phyloP scores from a whole-genome alignment of 208 protist genomes.

The Leishmania tarentolae region DNA sequence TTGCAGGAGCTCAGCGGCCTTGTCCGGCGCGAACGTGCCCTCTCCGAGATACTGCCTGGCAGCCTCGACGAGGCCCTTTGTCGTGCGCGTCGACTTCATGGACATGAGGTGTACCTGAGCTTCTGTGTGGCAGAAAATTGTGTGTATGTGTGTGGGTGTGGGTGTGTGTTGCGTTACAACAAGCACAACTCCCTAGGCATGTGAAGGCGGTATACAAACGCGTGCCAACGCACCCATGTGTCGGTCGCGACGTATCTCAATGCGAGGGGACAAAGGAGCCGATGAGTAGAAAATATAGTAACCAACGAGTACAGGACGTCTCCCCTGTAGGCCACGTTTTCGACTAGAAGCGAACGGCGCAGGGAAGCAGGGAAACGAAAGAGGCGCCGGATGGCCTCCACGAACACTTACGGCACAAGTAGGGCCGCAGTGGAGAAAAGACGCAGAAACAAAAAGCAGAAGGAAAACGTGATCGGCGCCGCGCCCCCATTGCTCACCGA shows the following conservation, averaged over 20 bases:
- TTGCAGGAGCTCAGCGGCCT: slow-evolving; percentile 47
- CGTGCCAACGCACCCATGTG: neutral
- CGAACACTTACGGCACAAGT: neutral
- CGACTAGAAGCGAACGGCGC: neutral
- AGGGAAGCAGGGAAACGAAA: neutral
- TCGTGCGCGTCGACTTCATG: slow-evolving; percentile 6
- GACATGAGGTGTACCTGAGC: slow-evolving; percentile 7
- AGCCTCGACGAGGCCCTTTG: slow-evolving; percentile 52
- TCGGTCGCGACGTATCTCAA: neutral
- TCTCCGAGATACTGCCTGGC: slow-evolving; percentile 47
- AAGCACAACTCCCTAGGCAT: neutral
- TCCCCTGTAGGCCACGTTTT: neutral
- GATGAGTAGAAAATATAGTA: neutral
- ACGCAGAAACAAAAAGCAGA: neutral
- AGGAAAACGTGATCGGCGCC: neutral
- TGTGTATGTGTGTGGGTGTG: neutral
- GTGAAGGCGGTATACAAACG: neutral
- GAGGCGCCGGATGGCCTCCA: neutral
- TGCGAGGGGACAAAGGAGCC: neutral
- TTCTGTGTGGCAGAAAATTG: neutral
- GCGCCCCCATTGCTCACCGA: neutral
- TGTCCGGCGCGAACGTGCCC: slow-evolving; percentile 31
- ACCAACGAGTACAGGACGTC: neutral
- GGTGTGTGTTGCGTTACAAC: neutral
- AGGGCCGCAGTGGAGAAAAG: neutral